These are phyloP conservation scores for Schizonepeta tenuifolia DNA, from an alignment of 257 asterid species.

Conservation along the genomic window DNA sequence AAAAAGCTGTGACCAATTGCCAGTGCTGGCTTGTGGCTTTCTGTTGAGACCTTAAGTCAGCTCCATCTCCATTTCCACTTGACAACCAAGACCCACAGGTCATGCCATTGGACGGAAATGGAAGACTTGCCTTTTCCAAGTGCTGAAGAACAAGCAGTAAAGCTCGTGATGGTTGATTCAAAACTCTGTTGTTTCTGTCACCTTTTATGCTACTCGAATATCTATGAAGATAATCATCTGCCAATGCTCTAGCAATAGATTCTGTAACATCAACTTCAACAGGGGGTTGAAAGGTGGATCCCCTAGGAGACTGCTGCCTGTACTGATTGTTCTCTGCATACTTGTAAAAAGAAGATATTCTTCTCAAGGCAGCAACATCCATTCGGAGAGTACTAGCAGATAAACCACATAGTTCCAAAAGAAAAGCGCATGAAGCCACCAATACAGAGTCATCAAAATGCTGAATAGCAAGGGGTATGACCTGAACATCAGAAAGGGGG, in stretches of 20 bases:
- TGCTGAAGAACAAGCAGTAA: conserved; percentile 86
- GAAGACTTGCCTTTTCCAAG: conserved; percentile 92
- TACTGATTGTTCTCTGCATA: conserved; percentile 57
- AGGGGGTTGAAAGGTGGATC: conserved; percentile 59
- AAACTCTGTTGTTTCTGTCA: conserved; percentile 39
- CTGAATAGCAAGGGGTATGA: conserved; percentile 86
- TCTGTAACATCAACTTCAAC: conserved; percentile 65
- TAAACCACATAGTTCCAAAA: conserved; percentile 87
- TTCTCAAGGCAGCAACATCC: conserved; percentile 90
- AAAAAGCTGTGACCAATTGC: conserved; percentile 86
- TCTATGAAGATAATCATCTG: conserved; percentile 86
- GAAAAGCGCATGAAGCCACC: conserved; percentile 94
- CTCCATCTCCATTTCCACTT: conserved; percentile 84
- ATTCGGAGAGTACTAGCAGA: conserved; percentile 72
- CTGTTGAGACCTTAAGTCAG: conserved; percentile 85
- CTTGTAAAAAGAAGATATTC: conserved; percentile 86
- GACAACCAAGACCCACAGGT: conserved; percentile 94
- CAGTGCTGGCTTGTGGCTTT: conserved; percentile 88
- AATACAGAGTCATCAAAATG: conserved; percentile 84
- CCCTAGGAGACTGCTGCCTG: conserved; percentile 57
- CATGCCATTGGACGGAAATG: conserved; percentile 59
- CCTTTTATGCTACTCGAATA: conserved; percentile 50
- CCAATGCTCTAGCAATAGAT: conserved; percentile 91
- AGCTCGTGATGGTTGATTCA: conserved; percentile 72
- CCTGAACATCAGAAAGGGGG: conserved; percentile 54